Evolutionary conservation across 139 green algal genomes (phyloP).

Genomic region (Chlamydomonas incerta): DNA sequence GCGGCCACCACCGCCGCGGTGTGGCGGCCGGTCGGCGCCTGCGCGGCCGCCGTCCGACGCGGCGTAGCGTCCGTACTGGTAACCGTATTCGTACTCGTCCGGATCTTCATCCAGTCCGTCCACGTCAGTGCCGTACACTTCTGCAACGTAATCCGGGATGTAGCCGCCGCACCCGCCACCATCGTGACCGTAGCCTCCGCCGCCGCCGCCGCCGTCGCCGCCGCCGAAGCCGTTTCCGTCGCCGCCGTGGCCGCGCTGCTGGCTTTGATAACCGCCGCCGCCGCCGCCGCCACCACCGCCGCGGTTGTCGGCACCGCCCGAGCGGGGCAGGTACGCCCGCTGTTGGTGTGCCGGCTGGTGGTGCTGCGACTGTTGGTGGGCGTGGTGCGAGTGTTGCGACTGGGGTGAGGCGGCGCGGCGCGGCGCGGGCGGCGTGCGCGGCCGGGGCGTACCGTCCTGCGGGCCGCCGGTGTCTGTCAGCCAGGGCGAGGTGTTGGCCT

Average conservation of each 20-base stretch:
- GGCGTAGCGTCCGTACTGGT: no score
- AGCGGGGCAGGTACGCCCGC: neutral
- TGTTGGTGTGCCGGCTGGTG: neutral
- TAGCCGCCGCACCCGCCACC: neutral
- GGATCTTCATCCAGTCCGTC: no score
- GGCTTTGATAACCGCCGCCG: neutral
- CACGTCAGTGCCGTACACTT: no score
- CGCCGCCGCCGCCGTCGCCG: no score
- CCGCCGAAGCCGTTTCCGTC: neutral
- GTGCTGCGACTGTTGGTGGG: neutral
- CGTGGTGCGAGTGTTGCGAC: neutral
- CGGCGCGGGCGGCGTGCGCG: no score
- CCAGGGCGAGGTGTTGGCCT: slow-evolving; percentile 31
- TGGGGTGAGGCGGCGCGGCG: no score
- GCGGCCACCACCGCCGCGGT: no score
- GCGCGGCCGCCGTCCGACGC: no score
- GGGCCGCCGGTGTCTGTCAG: slow-evolving; percentile 6
- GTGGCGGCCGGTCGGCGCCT: no score
- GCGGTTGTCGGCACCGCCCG: neutral
- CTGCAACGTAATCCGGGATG: neutral
- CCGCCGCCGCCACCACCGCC: neutral
- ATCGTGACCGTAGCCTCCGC: neutral
- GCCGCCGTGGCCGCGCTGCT: neutral
- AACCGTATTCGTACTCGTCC: no score
- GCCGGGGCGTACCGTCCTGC: neutral